Conservation (phyloP, 2,329 filamentous ascomycete genomes). For the Rutstroemia sydowiana region DNA sequence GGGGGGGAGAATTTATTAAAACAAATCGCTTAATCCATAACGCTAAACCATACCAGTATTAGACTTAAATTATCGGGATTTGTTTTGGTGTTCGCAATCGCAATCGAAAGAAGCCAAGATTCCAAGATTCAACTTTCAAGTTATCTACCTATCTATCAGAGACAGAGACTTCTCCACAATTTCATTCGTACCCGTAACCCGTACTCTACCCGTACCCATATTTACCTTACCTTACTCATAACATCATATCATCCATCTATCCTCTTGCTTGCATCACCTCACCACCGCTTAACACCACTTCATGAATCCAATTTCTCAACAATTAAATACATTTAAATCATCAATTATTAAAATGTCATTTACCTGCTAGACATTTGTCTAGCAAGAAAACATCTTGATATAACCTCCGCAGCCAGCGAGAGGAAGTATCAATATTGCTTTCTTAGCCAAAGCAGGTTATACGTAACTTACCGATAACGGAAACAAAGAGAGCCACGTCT, state of each 20-base stretch:
- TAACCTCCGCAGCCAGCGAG: slow-evolving; percentile 38
- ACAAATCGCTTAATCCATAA: neutral
- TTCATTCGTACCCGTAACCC: too few species aligned
- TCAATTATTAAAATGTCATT: slow-evolving; percentile 21
- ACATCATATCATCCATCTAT: neutral
- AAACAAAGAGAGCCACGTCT: slow-evolving; percentile 16
- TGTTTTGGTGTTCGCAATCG: too few species aligned
- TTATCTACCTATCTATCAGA: too few species aligned
- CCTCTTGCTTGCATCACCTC: neutral
- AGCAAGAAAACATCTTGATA: slow-evolving; percentile 34
- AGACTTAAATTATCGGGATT: neutral
- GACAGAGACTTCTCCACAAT: too few species aligned
- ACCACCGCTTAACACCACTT: neutral
- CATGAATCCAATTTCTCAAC: slow-evolving; percentile 6
- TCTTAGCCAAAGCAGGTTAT: slow-evolving; percentile 34
- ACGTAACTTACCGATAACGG: slow-evolving; percentile 14
- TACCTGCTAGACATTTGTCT: slow-evolving; percentile 40
- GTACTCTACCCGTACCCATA: too few species aligned
- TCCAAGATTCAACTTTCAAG: too few species aligned
- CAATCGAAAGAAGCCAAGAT: too few species aligned
- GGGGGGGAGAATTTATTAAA: neutral
- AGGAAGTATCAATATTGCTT: slow-evolving; percentile 36
- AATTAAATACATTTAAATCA: slow-evolving; percentile 10
- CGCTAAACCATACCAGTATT: neutral
- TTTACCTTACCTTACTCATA: too few species aligned